phyloP scores from a whole-genome alignment of 2,329 filamentous ascomycete species.

The Xylaria sp. region DNA sequence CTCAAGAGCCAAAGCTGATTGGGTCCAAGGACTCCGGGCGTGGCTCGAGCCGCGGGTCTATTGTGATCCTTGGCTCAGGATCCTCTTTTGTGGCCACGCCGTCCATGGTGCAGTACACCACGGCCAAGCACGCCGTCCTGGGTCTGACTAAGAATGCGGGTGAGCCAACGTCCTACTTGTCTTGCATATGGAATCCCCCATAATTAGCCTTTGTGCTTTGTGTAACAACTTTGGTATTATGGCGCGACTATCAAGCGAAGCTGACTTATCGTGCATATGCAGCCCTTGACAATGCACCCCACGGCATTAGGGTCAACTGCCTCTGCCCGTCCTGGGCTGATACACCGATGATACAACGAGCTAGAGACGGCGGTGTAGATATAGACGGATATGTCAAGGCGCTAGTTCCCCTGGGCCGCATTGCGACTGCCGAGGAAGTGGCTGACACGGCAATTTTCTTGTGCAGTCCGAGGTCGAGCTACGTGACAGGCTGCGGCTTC shows the following conservation, averaged over 20 bases:
- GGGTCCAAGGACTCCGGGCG: background rate
- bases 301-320: slow-evolving; percentile 49
- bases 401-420: slow-evolving; percentile 41
- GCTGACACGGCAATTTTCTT: slow-evolving; percentile 48
- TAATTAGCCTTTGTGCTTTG: background rate
- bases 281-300: slow-evolving; percentile 26
- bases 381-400: slow-evolving; percentile 36
- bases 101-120: slow-evolving; percentile 31
- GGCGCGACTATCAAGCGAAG: background rate
- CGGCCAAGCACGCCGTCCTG: slow-evolving; percentile 10
- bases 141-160: slow-evolving; percentile 25
- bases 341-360: slow-evolving; percentile 47
- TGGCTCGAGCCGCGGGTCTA: slow-evolving; percentile 23
- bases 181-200: background rate
- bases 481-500: slow-evolving; percentile 44
- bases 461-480: slow-evolving; percentile 47
- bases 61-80: slow-evolving; percentile 35
- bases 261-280: background rate
- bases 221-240: background rate
- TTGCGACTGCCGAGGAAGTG: slow-evolving; percentile 48
- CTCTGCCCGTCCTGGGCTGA: slow-evolving; percentile 50
- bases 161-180: background rate
- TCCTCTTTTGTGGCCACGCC: slow-evolving; percentile 20
- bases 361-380: slow-evolving; percentile 30
- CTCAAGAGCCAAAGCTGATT: slow-evolving; percentile 24